phyloP scores from a whole-genome alignment of 441 rosid species.

The Francoa sonchifolia region DNA sequence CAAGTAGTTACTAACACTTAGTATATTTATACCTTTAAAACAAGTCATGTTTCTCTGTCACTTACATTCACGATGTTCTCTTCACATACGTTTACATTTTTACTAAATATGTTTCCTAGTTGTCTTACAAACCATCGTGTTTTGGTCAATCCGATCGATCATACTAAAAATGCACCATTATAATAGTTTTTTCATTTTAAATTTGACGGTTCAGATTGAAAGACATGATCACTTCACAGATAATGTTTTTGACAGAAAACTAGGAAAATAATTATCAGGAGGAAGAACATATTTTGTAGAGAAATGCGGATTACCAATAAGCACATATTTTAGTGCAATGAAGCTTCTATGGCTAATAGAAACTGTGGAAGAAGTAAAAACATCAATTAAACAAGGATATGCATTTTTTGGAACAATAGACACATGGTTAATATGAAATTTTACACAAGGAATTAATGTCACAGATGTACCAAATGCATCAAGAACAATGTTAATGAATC shows the following conservation, averaged over 20 bases:
- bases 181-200: too few relatives aligned
- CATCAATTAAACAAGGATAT: slow-evolving; percentile 43
- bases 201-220: too few relatives aligned
- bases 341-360: slow-evolving; percentile 85
- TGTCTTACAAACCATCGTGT: too few relatives aligned
- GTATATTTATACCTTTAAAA: too few relatives aligned
- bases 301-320: slow-evolving; percentile 72
- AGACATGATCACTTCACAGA: too few relatives aligned
- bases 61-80: too few relatives aligned
- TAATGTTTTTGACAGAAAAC: slow-evolving; percentile 40
- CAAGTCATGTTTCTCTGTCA: too few relatives aligned
- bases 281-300: slow-evolving; percentile 63
- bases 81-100: too few relatives aligned
- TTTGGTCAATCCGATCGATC: too few relatives aligned
- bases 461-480: slow-evolving; percentile 94
- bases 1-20: too few relatives aligned
- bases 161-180: too few relatives aligned
- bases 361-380: slow-evolving; percentile 50
- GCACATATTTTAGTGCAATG: slow-evolving; percentile 83
- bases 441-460: slow-evolving; percentile 70
- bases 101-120: too few relatives aligned
- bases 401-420: slow-evolving; percentile 82
- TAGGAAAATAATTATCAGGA: slow-evolving; percentile 68
- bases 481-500: slow-evolving; percentile 86
- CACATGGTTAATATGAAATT: slow-evolving; percentile 86